Percentiles rank a stretch among this genome's conserved stretches.
Conservation (phyloP, 495 filamentous ascomycete genomes). For the Aspergillus egyptiacus region DNA sequence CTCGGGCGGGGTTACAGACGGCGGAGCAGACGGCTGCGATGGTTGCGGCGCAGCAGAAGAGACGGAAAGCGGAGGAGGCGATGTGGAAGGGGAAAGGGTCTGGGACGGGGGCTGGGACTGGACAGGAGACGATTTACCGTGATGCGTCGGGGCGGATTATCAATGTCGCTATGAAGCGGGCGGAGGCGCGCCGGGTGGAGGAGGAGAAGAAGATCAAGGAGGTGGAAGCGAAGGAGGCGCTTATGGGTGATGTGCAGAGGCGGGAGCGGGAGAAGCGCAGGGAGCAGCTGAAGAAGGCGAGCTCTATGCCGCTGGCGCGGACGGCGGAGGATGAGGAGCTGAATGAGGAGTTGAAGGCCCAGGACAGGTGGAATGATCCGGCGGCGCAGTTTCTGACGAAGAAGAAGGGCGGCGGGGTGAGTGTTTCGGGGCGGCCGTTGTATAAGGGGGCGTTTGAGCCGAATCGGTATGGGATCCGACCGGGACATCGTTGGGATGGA, state of each 20-base stretch:
- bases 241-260: conserved; percentile 80
- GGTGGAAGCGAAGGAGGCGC: conserved; percentile 52
- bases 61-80: conserved; percentile 37
- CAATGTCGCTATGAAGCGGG: conserved; percentile 82
- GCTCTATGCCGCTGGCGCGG: conserved; percentile 71
- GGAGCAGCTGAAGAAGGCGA: conserved; percentile 67
- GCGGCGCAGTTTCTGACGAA: conserved; percentile 72
- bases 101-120: conserved; percentile 9
- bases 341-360: conserved; percentile 73
- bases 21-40: conserved; percentile 68
- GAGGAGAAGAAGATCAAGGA: conserved; percentile 65
- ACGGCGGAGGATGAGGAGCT: conserved; percentile 73
- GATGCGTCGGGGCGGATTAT: conserved; percentile 90
- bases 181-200: conserved; percentile 68
- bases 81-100: conserved; percentile 31
- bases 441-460: conserved; percentile 77
- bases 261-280: conserved; percentile 49
- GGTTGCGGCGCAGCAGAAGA: conserved; percentile 66
- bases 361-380: conserved; percentile 87
- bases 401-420: conserved; percentile 34
- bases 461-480: conserved; percentile 91
- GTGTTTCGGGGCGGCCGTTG: conserved; percentile 59
- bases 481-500: conserved; percentile 94
- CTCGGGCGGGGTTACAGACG: conserved; percentile 78
- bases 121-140: conserved; percentile 80